Percentiles rank a stretch among this genome's conserved stretches.
These are phyloP conservation scores for Termitomyces sp. DNA, from an alignment of 768 basidiomycete species.

Conservation along the genomic window DNA sequence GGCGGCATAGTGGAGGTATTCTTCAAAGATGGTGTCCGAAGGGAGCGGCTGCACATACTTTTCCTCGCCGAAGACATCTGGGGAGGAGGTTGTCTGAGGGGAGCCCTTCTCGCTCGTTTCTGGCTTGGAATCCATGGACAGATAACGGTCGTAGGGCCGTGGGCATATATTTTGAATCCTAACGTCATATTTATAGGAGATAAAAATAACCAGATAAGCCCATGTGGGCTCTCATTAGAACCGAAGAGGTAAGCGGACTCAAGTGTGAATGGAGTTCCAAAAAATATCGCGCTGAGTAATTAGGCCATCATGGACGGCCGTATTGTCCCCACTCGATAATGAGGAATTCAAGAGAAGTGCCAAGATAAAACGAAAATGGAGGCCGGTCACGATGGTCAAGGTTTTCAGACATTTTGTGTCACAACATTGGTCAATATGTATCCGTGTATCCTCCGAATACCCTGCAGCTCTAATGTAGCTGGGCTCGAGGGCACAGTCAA, in stretches of 20 bases:
- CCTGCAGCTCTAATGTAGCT: background rate
- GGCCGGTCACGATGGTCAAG: background rate
- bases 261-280: background rate
- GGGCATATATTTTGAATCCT: background rate
- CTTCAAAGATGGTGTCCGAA: slow-evolving; percentile 23
- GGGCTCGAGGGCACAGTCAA: background rate
- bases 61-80: background rate
- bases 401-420: background rate
- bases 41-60: background rate
- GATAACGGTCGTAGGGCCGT: background rate
- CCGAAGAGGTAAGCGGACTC: background rate
- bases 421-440: too few relatives aligned
- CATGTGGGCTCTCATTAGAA: background rate
- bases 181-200: background rate
- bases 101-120: background rate
- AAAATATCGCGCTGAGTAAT: background rate
- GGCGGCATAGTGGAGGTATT: slow-evolving; percentile 31
- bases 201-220: background rate
- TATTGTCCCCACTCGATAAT: too few relatives aligned
- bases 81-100: background rate
- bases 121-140: background rate
- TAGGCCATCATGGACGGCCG: background rate
- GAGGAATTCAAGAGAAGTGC: too few relatives aligned
- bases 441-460: background rate
- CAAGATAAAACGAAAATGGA: too few relatives aligned